These are phyloP conservation scores for Rhodofomes roseus DNA, from an alignment of 1,284 basidiomycete genomes.

Conservation along the genomic window DNA sequence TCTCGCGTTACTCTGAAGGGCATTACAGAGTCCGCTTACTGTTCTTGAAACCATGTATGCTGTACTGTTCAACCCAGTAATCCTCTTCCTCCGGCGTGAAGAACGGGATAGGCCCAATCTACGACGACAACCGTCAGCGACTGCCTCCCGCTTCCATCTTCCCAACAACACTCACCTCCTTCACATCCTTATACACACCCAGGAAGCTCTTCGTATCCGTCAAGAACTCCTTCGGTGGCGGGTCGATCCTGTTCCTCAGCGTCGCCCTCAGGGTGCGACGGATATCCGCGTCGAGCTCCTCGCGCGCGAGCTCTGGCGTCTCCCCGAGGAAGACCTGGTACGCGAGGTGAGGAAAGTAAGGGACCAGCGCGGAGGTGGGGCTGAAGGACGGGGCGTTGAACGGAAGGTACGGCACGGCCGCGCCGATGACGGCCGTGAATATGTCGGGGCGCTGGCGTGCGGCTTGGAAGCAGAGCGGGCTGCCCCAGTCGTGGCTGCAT, in stretches of 20 bases:
- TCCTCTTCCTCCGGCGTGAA: constrained; percentile 57
- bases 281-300: constrained; percentile 53
- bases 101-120: constrained; percentile 62
- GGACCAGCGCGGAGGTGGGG: constrained; percentile 40
- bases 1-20: not conserved
- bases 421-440: constrained; percentile 56
- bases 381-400: constrained; percentile 38
- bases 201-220: constrained; percentile 45
- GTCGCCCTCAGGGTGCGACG: constrained; percentile 52
- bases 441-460: constrained; percentile 61
- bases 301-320: constrained; percentile 41
- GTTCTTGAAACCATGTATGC: constrained; percentile 50
- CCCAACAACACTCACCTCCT: constrained; percentile 31
- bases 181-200: constrained; percentile 42
- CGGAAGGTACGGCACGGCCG: constrained; percentile 59
- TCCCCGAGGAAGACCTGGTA: constrained; percentile 63
- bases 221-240: constrained; percentile 54
- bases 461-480: constrained; percentile 61
- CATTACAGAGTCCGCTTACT: constrained; percentile 39
- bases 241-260: constrained; percentile 44
- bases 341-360: constrained; percentile 44
- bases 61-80: constrained; percentile 61
- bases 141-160: not conserved
- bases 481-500: constrained; percentile 69
- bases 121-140: not conserved